Conservation (phyloP, 495 filamentous ascomycete species). For the Aspergillus leporis region DNA sequence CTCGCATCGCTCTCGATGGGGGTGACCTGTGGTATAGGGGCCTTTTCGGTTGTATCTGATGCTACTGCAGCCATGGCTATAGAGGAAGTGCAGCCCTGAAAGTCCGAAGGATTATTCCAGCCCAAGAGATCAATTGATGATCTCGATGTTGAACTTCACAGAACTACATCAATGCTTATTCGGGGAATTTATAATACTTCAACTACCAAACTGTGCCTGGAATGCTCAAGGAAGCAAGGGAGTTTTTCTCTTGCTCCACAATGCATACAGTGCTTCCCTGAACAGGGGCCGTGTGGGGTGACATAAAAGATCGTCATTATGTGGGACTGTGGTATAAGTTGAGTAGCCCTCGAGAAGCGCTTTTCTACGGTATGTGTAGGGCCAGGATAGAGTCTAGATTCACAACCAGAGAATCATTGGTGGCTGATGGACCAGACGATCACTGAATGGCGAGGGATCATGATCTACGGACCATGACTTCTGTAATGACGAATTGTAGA, state of each 20-base stretch:
- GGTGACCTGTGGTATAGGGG: conserved; percentile 2
- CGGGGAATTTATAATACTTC: not conserved
- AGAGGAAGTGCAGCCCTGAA: not conserved
- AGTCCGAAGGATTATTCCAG: not conserved
- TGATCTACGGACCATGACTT: not conserved
- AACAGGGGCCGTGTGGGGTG: not conserved
- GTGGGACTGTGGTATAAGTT: not conserved
- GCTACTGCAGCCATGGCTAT: not conserved
- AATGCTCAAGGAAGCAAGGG: not conserved
- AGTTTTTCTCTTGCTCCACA: not conserved
- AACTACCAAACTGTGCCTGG: not conserved
- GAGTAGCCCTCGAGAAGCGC: not conserved
- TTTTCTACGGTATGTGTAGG: not conserved
- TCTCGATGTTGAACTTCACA: no score
- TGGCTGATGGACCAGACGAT: not conserved
- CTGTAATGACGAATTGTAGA: not conserved
- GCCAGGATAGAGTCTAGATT: not conserved
- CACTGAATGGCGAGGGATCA: not conserved
- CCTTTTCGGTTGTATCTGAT: conserved; percentile 3
- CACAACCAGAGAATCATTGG: not conserved
- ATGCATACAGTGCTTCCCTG: not conserved
- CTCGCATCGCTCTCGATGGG: conserved; percentile 2
- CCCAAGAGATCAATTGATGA: no score
- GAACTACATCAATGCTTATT: not conserved
- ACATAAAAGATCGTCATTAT: not conserved